A percentile compares a stretch with the other conserved stretches of the same genome.
Conservation (phyloP, 768 basidiomycete genomes). For the Neoboletus magnificus region DNA sequence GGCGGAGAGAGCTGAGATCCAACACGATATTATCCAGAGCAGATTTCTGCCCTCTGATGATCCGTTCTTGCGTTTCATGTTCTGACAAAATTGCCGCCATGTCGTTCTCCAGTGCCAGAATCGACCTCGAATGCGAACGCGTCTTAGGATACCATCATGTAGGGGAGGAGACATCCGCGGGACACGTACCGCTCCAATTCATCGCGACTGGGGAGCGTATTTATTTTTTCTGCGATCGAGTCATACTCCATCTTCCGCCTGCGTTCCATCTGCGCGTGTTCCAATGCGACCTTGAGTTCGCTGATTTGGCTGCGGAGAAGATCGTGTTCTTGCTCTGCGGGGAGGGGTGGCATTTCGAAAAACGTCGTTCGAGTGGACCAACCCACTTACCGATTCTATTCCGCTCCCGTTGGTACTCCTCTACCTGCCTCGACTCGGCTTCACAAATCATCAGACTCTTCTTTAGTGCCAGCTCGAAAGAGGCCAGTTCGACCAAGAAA, state of each 20-base stretch:
- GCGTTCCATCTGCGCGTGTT: slow-evolving; percentile 74
- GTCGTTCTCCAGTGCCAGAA: slow-evolving; percentile 69
- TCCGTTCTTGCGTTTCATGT: slow-evolving; percentile 68
- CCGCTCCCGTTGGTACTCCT: slow-evolving; percentile 75
- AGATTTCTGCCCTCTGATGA: slow-evolving; percentile 63
- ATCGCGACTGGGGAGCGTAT: slow-evolving; percentile 68
- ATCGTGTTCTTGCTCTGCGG: slow-evolving; percentile 66
- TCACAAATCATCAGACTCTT: slow-evolving; percentile 83
- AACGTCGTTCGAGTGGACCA: neutral
- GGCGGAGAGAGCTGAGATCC: slow-evolving; percentile 58
- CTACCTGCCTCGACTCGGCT: slow-evolving; percentile 81
- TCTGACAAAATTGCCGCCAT: slow-evolving; percentile 72
- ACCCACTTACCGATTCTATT: slow-evolving; percentile 63
- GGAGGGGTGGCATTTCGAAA: neutral
- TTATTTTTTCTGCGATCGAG: slow-evolving; percentile 77
- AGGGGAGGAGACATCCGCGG: neutral
- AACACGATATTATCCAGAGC: slow-evolving; percentile 64
- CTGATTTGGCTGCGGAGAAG: slow-evolving; percentile 67
- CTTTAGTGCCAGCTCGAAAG: slow-evolving; percentile 70
- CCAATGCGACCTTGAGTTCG: slow-evolving; percentile 70
- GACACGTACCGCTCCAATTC: slow-evolving; percentile 72
- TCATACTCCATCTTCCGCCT: slow-evolving; percentile 86
- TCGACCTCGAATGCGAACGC: slow-evolving; percentile 46
- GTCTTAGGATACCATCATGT: neutral
- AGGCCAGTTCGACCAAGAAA: slow-evolving; percentile 72